Evolutionary conservation across 768 basidiomycete genomes (phyloP).

Genomic region (Cyathus striatus): DNA sequence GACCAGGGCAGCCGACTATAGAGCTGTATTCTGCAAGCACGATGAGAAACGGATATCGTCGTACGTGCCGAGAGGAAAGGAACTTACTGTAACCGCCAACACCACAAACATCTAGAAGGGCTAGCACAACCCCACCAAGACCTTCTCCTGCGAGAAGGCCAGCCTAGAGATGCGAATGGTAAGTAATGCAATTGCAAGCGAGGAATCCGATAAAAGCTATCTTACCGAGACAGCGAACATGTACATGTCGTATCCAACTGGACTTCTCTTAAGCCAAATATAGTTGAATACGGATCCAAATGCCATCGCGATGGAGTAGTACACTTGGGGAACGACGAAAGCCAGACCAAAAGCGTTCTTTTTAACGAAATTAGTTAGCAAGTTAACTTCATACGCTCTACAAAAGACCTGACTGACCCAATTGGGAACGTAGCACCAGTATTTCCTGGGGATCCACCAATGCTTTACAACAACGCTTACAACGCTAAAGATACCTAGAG

Average conservation of each 20-base stretch:
- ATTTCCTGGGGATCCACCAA: slow-evolving; percentile 42
- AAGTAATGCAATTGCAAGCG: neutral
- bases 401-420: slow-evolving; percentile 26
- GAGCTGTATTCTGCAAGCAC: slow-evolving; percentile 37
- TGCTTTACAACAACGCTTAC: slow-evolving; percentile 41
- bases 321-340: slow-evolving; percentile 47
- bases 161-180: slow-evolving; percentile 15
- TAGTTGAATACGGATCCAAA: slow-evolving; percentile 41
- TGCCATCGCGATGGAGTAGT: slow-evolving; percentile 48
- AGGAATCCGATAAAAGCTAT: too few species aligned
- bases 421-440: slow-evolving; percentile 47
- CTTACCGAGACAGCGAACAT: slow-evolving; percentile 49
- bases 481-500: slow-evolving; percentile 37
- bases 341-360: slow-evolving; percentile 47
- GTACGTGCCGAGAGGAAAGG: neutral
- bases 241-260: slow-evolving; percentile 45
- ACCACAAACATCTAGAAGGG: slow-evolving; percentile 43
- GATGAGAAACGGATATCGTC: neutral
- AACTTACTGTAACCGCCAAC: slow-evolving; percentile 44
- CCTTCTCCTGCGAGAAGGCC: slow-evolving; percentile 57
- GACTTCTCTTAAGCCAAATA: slow-evolving; percentile 42
- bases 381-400: neutral
- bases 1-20: slow-evolving; percentile 46
- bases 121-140: slow-evolving; percentile 56
- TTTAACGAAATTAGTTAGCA: neutral